phyloP scores from a whole-genome alignment of 2,329 filamentous ascomycete species.

The Pseudopyricularia javanii region DNA sequence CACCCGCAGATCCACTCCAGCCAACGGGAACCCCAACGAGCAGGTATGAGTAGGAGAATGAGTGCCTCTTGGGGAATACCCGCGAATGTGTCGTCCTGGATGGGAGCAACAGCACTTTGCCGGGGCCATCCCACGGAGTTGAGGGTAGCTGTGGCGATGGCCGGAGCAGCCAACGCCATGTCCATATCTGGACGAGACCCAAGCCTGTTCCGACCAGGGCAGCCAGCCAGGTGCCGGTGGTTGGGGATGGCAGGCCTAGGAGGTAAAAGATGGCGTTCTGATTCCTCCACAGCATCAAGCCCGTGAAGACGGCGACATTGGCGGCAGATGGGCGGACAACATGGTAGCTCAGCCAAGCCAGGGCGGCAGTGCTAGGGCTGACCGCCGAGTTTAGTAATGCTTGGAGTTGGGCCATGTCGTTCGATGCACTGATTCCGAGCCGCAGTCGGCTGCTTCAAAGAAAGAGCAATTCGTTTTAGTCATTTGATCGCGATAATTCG shows the following conservation, averaged over 20 bases:
- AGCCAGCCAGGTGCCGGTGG: neutral
- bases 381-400: neutral
- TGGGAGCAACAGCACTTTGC: slow-evolving; percentile 45
- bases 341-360: neutral
- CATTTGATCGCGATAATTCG: neutral
- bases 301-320: neutral
- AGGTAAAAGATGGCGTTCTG: neutral
- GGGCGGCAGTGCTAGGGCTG: neutral
- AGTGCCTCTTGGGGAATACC: slow-evolving; percentile 54
- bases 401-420: neutral
- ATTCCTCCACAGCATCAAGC: neutral
- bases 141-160: neutral
- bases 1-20: slow-evolving; percentile 41
- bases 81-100: slow-evolving; percentile 53
- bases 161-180: neutral
- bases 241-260: neutral
- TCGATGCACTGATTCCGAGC: neutral
- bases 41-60: slow-evolving; percentile 60
- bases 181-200: neutral
- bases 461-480: no score
- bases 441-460: neutral
- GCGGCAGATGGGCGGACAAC: neutral
- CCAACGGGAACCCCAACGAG: slow-evolving; percentile 55
- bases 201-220: neutral
- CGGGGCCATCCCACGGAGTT: slow-evolving; percentile 12